These are phyloP conservation scores for Coemansia sp. DNA, from an alignment of 192 early-diverging fungal genomes.

Conservation along the genomic window DNA sequence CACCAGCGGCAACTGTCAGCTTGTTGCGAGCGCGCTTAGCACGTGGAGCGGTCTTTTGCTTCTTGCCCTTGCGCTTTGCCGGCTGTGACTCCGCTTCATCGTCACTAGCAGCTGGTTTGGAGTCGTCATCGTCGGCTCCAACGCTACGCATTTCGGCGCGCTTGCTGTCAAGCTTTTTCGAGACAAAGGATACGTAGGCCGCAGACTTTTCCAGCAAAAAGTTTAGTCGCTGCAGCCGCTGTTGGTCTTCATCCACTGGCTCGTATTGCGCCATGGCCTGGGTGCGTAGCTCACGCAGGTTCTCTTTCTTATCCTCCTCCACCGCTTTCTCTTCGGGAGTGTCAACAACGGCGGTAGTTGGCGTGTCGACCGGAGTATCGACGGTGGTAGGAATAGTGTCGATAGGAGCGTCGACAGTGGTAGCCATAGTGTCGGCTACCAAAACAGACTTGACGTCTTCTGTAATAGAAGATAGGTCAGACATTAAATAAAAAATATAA, in stretches of 20 bases:
- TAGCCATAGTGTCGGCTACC: neutral
- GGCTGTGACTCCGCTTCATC: conserved; percentile 9
- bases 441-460: neutral
- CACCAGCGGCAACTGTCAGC: neutral
- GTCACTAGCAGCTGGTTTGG: conserved; percentile 6
- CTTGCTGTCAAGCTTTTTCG: conserved; percentile 71
- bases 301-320: conserved; percentile 17
- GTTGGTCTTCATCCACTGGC: conserved; percentile 54
- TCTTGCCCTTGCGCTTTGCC: conserved; percentile 18
- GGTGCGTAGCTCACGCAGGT: conserved; percentile 36
- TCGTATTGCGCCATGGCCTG: conserved; percentile 69
- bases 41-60: conserved; percentile 13
- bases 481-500: neutral
- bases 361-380: neutral
- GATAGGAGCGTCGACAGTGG: neutral
- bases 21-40: conserved; percentile 3
- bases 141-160: conserved; percentile 65
- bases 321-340: neutral
- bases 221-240: conserved; percentile 71
- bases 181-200: conserved; percentile 76
- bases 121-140: conserved; percentile 30
- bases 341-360: neutral
- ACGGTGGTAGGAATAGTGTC: neutral
- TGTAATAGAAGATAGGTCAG: neutral
- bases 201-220: conserved; percentile 82